Base-by-base conservation (phyloP, 192 early-diverging fungal species). In the Coemansia sp. region DNA sequence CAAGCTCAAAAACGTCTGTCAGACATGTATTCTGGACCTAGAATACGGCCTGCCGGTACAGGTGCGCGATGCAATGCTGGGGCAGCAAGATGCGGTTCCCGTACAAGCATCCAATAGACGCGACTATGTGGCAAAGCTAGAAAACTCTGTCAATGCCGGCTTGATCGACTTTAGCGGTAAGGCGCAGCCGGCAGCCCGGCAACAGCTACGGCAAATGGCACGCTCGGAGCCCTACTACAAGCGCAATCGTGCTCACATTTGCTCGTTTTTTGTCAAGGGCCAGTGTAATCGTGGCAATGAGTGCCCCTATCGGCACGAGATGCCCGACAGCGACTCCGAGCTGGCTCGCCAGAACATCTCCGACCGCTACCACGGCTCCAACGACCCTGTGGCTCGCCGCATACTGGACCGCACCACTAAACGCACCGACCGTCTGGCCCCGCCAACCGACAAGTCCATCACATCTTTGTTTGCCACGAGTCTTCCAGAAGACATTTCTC, bases 1-100 rank as follows among this genome's bases (percentile, higher is more conserved):
- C 31, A 95, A 97, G 68, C 80, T 98, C 60, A 99, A 99, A 77
- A 98, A 99, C 71, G 91, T 93, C 9, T 99, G 97, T 54, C 97
- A 98, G 64, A 94, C 94, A 6, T 99, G 97, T 64, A 77, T 97
- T 14, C 75, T 97, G 39, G 96, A 99, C 80, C 82, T 97, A n/a
- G 90, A 97, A 66, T 92, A 87, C 65, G 90, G 88, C 51, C 75
- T 99, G 48, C 95, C 94, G 14, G 87, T 91, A 5, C 93, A 96
- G 69, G 96, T 95, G 16, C 82, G 97, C 52, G 97, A 99, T 60
- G 79, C 88, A 4, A 88, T 93, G 11, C 68, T 97, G 20, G 77
- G 87, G 16, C 74, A 89, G 37, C 84, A 87, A 31, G 83, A 88
- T 58, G 79, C 79, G 31, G 88, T 93, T 47, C 96, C 96, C 17